Evolutionary conservation across 1,284 basidiomycete genomes (phyloP), one percentile per base, ranked within the genome.

Genomic region (Pisolithus thermaeus): DNA sequence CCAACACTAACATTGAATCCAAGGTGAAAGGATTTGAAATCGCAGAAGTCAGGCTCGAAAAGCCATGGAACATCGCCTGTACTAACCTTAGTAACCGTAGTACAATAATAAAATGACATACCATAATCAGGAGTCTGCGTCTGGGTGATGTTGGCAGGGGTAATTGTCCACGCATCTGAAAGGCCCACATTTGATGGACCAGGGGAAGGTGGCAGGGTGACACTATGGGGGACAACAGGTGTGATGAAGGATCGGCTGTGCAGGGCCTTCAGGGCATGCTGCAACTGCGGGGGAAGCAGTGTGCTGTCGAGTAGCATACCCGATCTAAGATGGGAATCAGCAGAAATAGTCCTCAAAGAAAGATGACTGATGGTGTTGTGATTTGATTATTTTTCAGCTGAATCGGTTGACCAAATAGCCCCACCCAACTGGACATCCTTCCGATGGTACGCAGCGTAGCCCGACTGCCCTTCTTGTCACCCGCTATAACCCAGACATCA

Each of bases 401-500:
- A 4, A 2, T 46, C 3, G 25, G 1, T 6, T 41, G 36, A 18
- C 49, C 43, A 18, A 20, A 32, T 12, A 40, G 39, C 1, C 25
- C 45, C 4, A 54, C n/a, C 2, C 23, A 35, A 48, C 52, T 20
- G 5, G 22, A 30, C 3, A 3, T 3, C 7, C 16, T 25, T 32
- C 43, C 35, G 1, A 54, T 8, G 2, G 36, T n/a, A 2, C 23
- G 22, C 9, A 54, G 46, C 3, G 40, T 54, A 7, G 9, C 49
- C 1, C 7, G 11, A 4, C 27, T 40, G 8, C 46, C 46, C 35
- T 46, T 54, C 27, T 54, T 45, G 16, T 48, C 50, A 14, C 50
- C 38, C 7, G 37, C 28, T 11, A 54, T 46, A 4, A 44, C 44
- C 46, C 41, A 54, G 0, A 51, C 38, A 37, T 53, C 43, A 7